A percentile compares a stretch with the other conserved stretches of the same genome.
Evolutionary conservation across 176 grass and related monocot species (phyloP).

Genomic region (Avena atlantica): DNA sequence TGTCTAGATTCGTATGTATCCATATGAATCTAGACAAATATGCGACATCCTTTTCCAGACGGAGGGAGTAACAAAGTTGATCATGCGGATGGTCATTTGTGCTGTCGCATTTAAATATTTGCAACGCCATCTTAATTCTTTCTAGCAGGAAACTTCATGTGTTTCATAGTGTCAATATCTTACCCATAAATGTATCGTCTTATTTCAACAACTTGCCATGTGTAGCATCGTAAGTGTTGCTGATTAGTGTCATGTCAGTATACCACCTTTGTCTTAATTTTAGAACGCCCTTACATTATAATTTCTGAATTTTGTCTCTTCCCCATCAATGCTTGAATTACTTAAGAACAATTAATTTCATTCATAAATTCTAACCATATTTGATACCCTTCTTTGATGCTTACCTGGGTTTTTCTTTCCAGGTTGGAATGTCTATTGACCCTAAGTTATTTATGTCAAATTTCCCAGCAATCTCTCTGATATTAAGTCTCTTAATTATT

Average conservation of each 20-base stretch:
- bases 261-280: slow-evolving; percentile 13
- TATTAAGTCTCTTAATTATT: slow-evolving; percentile 71
- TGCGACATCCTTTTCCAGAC: too few relatives aligned
- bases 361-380: background rate
- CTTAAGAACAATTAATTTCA: background rate
- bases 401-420: slow-evolving; percentile 47
- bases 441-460: slow-evolving; percentile 89
- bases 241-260: slow-evolving; percentile 1
- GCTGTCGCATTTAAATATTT: background rate
- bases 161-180: background rate
- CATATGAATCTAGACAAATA: too few relatives aligned
- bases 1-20: too few relatives aligned
- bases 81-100: background rate
- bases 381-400: slow-evolving; percentile 31
- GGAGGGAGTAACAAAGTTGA: background rate
- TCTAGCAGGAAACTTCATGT: background rate
- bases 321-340: background rate
- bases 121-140: background rate
- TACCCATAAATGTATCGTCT: background rate
- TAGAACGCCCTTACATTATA: background rate
- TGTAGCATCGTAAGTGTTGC: slow-evolving; percentile 19
- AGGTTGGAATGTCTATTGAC: slow-evolving; percentile 99
- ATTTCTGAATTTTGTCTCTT: slow-evolving; percentile 20
- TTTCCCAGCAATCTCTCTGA: slow-evolving; percentile 74
- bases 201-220: slow-evolving; percentile 31